Conservation (phyloP, 441 rosid species). For the Mallotus japonicus region DNA sequence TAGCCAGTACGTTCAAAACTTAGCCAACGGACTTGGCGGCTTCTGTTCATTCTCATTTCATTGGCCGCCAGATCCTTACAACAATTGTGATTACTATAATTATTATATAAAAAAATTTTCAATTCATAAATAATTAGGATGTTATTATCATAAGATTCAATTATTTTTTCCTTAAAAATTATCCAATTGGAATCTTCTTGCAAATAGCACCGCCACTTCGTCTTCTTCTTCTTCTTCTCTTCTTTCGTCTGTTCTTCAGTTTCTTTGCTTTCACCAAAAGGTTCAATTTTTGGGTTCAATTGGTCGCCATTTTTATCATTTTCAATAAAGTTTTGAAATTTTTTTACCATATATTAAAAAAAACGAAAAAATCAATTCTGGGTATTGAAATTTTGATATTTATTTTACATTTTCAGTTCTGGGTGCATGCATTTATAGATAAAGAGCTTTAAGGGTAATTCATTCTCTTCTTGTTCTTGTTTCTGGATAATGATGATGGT, state of each 20-base stretch:
- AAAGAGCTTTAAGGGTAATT: constrained; percentile 12
- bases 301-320: background rate
- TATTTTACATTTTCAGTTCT: background rate
- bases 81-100: too few relatives aligned
- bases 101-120: too few relatives aligned
- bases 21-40: too few relatives aligned
- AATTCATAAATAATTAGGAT: too few relatives aligned
- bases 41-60: too few relatives aligned
- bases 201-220: too few relatives aligned
- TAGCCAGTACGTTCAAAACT: too few relatives aligned
- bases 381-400: too few relatives aligned
- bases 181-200: background rate
- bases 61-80: too few relatives aligned
- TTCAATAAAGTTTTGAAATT: background rate
- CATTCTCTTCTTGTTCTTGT: background rate
- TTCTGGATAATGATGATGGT: constrained; percentile 40
- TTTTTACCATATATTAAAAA: background rate
- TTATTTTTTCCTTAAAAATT: too few relatives aligned
- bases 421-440: background rate
- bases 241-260: background rate
- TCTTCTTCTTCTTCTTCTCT: background rate
- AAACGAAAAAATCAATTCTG: too few relatives aligned
- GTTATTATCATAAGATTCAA: too few relatives aligned
- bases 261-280: background rate
- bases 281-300: background rate